Evolutionary conservation across 768 basidiomycete genomes (phyloP), one percentile per base, ranked within the genome.

Genomic region (Phaeotremella fagi): DNA sequence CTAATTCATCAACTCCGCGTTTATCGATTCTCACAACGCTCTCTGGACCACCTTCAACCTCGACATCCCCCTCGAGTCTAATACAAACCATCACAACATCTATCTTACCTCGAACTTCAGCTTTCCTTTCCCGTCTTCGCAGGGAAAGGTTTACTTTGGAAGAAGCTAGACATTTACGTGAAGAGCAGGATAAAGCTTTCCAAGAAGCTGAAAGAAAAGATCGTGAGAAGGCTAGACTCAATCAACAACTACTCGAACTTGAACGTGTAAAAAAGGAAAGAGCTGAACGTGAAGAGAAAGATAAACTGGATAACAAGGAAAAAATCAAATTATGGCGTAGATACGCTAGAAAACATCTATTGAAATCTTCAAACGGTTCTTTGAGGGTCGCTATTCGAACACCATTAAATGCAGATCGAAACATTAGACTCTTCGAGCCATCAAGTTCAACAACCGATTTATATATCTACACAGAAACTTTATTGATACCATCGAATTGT

Each of bases 11-110:
- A 3, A 51, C 72, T 26, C 68, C 75, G 3, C 63, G 70, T 26
- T 78, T 97, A 12, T 88, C 88, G 15, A 82, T 97, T 38, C 79
- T 98, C 20, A 88, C 90, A 1, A 85, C 90, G 1, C 86, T 95
- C 62, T 82, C 88, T 63, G 90, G 90, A 9, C 75, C 78, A 11
- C 77, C 81, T 4, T 70, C 77, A 14, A 79, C 82, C 2, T 75
- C 78, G 14, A 88, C 90, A 0, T 82, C 88, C 2, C 79, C 87
- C 0, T 62, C 78, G 2, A 77, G 80, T 0, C 80, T 97, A 18
- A 68, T 80, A 6, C 76, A 81, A 4, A 87, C 92, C 62, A 79
- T 98, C 1, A 78, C 80, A 18, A 79, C 79, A 7, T 80, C 84
- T 37, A 80, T 98, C 44, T 75, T 97, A 1, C 91, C 92, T 0